phyloP scores from a whole-genome alignment of 768 basidiomycete genomes.

The Hirschioporus abietinus region DNA sequence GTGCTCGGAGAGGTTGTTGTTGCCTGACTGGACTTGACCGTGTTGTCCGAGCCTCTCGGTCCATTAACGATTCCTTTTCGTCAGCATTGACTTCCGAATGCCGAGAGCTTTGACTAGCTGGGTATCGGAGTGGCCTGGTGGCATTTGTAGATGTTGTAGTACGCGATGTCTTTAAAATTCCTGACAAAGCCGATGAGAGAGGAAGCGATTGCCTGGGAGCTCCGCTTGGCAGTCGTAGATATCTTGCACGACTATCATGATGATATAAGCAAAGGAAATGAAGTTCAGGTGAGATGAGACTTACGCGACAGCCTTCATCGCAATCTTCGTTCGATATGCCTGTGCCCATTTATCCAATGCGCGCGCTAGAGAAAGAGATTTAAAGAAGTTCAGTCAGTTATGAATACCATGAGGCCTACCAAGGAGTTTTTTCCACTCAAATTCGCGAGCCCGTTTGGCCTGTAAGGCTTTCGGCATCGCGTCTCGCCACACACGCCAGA shows the following conservation, averaged over 20 bases:
- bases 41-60: background rate
- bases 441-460: conserved; percentile 59
- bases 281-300: conserved; percentile 26
- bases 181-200: background rate
- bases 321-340: conserved; percentile 60
- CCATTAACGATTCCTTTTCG: background rate
- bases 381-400: background rate
- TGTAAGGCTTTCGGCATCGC: conserved; percentile 67
- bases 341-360: conserved; percentile 64
- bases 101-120: background rate
- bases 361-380: conserved; percentile 32
- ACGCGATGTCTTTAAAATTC: background rate
- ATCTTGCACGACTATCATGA: conserved; percentile 63
- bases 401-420: conserved; percentile 34
- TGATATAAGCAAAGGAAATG: conserved; percentile 13
- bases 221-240: conserved; percentile 59
- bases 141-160: background rate
- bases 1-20: background rate
- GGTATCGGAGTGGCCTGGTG: background rate
- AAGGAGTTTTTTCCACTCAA: conserved; percentile 47
- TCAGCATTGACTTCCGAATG: background rate
- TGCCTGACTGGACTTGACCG: background rate
- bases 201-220: background rate
- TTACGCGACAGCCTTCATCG: conserved; percentile 80
- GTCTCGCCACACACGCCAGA: conserved; percentile 62